These are phyloP conservation scores for Drechslerella coelobrocha DNA, from an alignment of 2,329 filamentous ascomycete species.

Conservation along the genomic window DNA sequence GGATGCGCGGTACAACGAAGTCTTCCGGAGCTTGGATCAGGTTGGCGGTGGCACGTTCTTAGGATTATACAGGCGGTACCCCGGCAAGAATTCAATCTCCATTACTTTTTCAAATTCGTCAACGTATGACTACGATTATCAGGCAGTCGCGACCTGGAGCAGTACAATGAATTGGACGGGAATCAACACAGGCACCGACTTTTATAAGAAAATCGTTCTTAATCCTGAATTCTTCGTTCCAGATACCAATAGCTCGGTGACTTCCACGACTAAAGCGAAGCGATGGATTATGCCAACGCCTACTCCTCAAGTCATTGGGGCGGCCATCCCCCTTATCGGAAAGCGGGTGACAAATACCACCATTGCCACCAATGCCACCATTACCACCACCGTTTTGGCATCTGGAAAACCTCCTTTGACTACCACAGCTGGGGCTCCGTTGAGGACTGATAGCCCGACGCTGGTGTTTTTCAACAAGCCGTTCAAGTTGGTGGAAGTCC, in stretches of 20 bases:
- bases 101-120: slow-evolving; percentile 36
- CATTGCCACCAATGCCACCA: slow-evolving; percentile 15
- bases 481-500: slow-evolving; percentile 30
- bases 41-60: slow-evolving; percentile 29
- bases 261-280: too few relatives aligned
- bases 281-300: too few relatives aligned
- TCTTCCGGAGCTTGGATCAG: slow-evolving; percentile 43
- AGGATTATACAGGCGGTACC: slow-evolving; percentile 34
- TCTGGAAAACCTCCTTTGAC: too few relatives aligned
- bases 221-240: too few relatives aligned
- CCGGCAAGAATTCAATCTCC: slow-evolving; percentile 36
- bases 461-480: slow-evolving; percentile 34
- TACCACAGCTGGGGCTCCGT: background rate
- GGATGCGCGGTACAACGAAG: slow-evolving; percentile 39
- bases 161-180: slow-evolving; percentile 31
- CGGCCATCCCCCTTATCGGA: too few relatives aligned
- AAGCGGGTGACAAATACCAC: slow-evolving; percentile 27
- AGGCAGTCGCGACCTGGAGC: slow-evolving; percentile 26
- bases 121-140: slow-evolving; percentile 19
- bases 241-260: too few relatives aligned
- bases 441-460: background rate
- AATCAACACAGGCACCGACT: slow-evolving; percentile 30
- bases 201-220: too few relatives aligned
- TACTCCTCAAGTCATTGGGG: too few relatives aligned
- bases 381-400: background rate